These are phyloP conservation scores for Laburnicola sp. DNA, from an alignment of 2,329 filamentous ascomycete species.

Conservation along the genomic window DNA sequence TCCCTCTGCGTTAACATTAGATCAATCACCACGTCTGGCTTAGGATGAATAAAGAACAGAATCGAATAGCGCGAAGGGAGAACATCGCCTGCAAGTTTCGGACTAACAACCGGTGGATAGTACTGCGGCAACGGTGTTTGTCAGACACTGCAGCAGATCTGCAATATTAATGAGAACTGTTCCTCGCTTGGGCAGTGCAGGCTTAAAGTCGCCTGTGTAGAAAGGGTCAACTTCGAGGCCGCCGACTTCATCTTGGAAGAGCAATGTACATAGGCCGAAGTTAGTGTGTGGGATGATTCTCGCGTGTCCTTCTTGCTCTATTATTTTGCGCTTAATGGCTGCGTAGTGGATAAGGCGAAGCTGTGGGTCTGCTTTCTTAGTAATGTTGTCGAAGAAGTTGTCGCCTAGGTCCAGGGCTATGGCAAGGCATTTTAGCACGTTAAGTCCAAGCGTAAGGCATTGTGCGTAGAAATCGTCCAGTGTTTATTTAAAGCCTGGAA, in stretches of 20 bases:
- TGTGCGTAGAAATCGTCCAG: no score
- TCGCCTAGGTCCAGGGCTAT: constrained; percentile 33
- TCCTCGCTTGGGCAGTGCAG: constrained; percentile 26
- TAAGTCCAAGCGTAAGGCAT: constrained; percentile 25
- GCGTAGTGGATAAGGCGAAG: constrained; percentile 36
- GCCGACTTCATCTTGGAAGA: constrained; percentile 45
- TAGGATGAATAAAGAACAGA: constrained; percentile 45
- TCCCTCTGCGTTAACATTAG: constrained; percentile 37
- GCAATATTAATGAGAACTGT: constrained; percentile 33
- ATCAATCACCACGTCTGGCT: constrained; percentile 41
- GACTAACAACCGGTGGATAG: constrained; percentile 43
- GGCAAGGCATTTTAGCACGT: constrained; percentile 29
- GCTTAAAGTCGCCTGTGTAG: constrained; percentile 29
- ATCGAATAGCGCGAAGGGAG: constrained; percentile 43
- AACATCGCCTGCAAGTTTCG: constrained; percentile 28
- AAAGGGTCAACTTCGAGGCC: constrained; percentile 44
- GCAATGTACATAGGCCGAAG: constrained; percentile 42
- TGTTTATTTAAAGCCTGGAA: no score
- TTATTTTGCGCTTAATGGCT: constrained; percentile 23
- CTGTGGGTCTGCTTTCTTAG: constrained; percentile 29
- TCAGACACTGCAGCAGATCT: constrained; percentile 28
- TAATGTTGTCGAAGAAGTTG: constrained; percentile 30
- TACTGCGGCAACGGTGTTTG: constrained; percentile 40
- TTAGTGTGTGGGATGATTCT: constrained; percentile 38
- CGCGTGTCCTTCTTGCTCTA: constrained; percentile 27